Base-by-base conservation (phyloP, 345 rosid genomes). In the Hirschfeldia incana region DNA sequence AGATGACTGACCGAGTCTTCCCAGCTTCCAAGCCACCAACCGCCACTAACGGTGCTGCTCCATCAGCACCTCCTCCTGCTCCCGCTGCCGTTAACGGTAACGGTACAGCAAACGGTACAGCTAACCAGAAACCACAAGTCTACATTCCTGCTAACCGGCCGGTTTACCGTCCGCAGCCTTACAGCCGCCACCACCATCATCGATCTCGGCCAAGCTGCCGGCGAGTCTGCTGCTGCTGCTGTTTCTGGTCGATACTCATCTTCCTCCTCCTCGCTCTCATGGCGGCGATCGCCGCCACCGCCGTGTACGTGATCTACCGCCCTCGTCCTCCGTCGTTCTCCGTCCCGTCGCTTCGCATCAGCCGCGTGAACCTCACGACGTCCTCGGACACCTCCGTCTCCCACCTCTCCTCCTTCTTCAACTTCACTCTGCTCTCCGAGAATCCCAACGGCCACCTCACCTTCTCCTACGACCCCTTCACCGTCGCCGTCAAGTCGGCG, bases 361-460 rank as follows among this genome's bases (percentile, higher is more conserved):
- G 82, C 76, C 88, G 88, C 29, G 85, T 95, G 0, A 91, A 91
- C 33, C 82, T 93, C 62, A 90, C 97, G 4, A 87, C 97, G 72
- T 51, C 94, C 27, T 69, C 93, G 1, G 93, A 88, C 79, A 83
- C 91, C 51, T 85, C 99, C 58, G 5, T 88, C 30, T 88, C 93
- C 7, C 90, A 88, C 64, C 83, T 95, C 67, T 75, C 88, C 36
- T 73, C 98, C 32, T 87, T 88, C 60, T 82, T 95, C 82, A 95
- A 95, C 81, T 78, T 95, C 88, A 95, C 99, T 42, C 33, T 95
- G 37, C 81, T 88, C 30, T 79, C 94, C 15, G 87, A 82, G 37
- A 95, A 95, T 82, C 97, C 97, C 0, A 95, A 95, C 76, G 78
- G 90, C 26, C 98, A 89, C 78, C 71, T 93, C 76, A 80, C 88